A percentile compares a stretch with the other conserved stretches of the same genome.
Conservation (phyloP, 257 asterid species). For the Solanum okadae region DNA sequence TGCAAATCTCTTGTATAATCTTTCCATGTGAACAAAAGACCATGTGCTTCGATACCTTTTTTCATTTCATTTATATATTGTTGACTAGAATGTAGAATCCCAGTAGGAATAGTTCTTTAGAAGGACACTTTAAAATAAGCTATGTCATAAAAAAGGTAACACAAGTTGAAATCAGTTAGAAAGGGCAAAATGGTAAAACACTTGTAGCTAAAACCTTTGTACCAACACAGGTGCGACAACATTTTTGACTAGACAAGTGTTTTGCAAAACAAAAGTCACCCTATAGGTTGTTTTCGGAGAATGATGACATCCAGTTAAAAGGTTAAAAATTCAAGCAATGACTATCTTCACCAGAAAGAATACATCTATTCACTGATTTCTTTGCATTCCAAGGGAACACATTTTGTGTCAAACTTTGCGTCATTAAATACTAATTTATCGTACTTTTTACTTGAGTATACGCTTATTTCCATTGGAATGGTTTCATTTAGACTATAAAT, state of each 20-base stretch:
- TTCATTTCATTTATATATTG: background rate
- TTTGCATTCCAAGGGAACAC: background rate
- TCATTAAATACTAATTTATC: background rate
- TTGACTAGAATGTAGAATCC: background rate
- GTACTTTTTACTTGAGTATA: background rate
- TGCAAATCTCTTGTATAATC: background rate
- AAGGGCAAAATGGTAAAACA: background rate
- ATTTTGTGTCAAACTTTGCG: background rate
- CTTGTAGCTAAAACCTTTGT: background rate
- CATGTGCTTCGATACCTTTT: slow-evolving; percentile 8
- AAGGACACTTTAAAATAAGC: background rate
- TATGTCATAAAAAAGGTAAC: background rate
- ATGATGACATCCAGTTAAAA: background rate
- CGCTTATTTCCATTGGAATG: background rate
- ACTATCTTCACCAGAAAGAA: background rate
- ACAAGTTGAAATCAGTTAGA: background rate
- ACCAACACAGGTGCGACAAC: background rate
- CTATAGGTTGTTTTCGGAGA: background rate
- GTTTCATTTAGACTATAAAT: background rate
- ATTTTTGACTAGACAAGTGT: background rate
- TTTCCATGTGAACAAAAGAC: slow-evolving; percentile 20
- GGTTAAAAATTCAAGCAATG: background rate
- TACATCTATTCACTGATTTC: background rate
- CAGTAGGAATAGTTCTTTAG: background rate
- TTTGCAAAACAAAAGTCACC: background rate